Base-by-base conservation (phyloP, 371 early-diverging fungal species). In the Rhizopus sp. region DNA sequence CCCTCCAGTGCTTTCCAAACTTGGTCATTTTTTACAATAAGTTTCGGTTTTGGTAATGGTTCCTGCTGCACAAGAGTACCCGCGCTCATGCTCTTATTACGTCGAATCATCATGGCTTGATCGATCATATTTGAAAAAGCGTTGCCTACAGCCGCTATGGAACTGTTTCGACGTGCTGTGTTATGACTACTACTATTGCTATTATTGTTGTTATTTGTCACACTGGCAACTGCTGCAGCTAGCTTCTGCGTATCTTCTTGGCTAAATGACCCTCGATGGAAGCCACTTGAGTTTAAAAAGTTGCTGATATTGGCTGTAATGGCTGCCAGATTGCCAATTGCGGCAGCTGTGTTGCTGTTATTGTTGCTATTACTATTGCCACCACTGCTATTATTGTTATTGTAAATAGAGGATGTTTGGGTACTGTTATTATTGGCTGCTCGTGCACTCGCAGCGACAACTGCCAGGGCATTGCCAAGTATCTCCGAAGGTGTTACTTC, bases 21-120 rank as follows among this genome's bases (percentile, higher is more conserved):
- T n/a, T 66, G 67, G 0, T 78, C 78, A 46, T 78, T 82, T n/a
- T 76, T 77, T 7, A 84, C 60, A 38, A 81, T 76, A n/a, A 81
- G 47, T 13, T 72, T 65, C 0, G 81, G 80, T 34, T 63, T 60
- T 9, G 55, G 61, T 23, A 34, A 13, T 33, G 53, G 46, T 15
- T 13, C 37, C 30, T 32, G 40, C 23, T 38, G 44, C 34, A 15
- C 23, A 23, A 23, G 23, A 29, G 33, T 30, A 33, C 40, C n/a
- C 40, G 12, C 23, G 17, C n/a, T 33, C 15, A 55, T 13, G 31
- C 40, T 49, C 31, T 38, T 42, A 5, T 55, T 50, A 44, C 49
- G 9, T 12, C 40, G 37, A 31, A 60, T 58, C 50, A 53, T 40
- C 13, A 45, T 40, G 0, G 51, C 53, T 48, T 55, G 51, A 38